phyloP scores from a whole-genome alignment of 805 yeast species.

The Brettanomyces nanus region DNA sequence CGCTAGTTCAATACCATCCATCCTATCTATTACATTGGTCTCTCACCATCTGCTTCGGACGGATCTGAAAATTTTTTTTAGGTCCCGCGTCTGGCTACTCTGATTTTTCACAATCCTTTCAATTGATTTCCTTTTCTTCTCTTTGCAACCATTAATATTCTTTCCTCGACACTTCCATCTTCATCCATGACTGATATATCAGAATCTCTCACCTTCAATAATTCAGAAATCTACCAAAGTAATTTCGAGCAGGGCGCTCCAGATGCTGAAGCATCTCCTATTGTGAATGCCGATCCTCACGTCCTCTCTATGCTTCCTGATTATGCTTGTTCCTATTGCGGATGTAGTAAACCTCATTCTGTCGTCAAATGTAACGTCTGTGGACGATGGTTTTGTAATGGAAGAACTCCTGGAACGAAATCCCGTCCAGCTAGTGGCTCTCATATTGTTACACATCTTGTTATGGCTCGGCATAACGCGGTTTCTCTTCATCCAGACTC shows the following conservation, averaged over 20 bases:
- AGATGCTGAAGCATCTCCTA: neutral
- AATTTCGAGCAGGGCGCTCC: neutral
- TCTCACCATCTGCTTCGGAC: no score
- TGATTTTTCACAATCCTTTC: neutral
- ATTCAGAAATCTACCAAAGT: neutral
- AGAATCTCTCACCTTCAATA: neutral
- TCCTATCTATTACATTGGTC: no score
- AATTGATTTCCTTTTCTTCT: neutral
- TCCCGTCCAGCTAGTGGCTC: conserved; percentile 33
- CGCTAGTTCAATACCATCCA: no score
- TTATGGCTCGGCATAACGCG: conserved; percentile 64
- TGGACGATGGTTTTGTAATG: conserved; percentile 85
- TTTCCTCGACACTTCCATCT: neutral
- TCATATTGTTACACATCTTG: conserved; percentile 81
- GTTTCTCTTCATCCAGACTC: conserved; percentile 74
- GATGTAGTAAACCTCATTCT: conserved; percentile 51
- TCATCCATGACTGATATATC: neutral
- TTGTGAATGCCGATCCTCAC: neutral
- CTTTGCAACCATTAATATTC: neutral
- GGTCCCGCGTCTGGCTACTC: no score
- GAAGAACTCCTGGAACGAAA: conserved; percentile 36
- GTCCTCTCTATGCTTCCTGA: conserved; percentile 13
- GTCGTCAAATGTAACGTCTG: conserved; percentile 74
- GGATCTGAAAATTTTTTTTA: no score
- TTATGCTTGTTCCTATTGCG: conserved; percentile 61